A percentile compares a stretch with the other conserved stretches of the same genome.
phyloP scores from a whole-genome alignment of 257 asterid genomes.

The Penstemon eatonii region DNA sequence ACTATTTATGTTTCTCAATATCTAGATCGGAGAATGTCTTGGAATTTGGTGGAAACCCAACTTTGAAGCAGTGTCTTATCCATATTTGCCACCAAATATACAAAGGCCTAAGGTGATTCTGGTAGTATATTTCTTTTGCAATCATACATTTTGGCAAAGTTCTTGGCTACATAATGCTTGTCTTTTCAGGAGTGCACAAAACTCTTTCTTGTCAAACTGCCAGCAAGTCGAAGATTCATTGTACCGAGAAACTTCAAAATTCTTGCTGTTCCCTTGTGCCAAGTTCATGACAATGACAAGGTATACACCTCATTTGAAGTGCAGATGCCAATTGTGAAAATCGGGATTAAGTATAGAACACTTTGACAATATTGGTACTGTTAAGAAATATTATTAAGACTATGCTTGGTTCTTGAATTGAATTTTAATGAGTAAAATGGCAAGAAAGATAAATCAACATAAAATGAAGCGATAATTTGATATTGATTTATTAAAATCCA shows the following conservation, averaged over 20 bases:
- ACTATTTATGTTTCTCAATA: constrained; percentile 15
- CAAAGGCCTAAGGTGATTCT: constrained; percentile 68
- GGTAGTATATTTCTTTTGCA: constrained; percentile 2
- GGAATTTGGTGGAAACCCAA: constrained; percentile 92
- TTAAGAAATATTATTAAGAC: no score
- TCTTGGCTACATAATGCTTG: constrained; percentile 17
- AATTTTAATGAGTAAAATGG: no score
- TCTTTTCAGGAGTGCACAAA: constrained; percentile 82
- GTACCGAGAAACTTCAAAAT: constrained; percentile 71
- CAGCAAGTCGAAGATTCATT: constrained; percentile 65
- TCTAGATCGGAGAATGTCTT: constrained; percentile 80
- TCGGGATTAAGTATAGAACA: not conserved
- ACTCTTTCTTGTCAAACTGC: constrained; percentile 80
- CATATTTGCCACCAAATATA: constrained; percentile 61
- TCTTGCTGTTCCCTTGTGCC: constrained; percentile 77
- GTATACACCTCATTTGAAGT: constrained; percentile 33
- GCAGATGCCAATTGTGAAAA: no score
- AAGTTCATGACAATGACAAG: constrained; percentile 63
- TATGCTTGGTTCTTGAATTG: no score
- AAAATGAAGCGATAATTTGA: no score
- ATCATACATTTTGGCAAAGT: constrained; percentile 13
- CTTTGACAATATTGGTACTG: not conserved
- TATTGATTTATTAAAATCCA: no score
- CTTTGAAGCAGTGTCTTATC: constrained; percentile 62
- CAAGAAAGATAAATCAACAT: no score